Conservation (phyloP, 305 asterid species). For the Nicotiana rustica region DNA sequence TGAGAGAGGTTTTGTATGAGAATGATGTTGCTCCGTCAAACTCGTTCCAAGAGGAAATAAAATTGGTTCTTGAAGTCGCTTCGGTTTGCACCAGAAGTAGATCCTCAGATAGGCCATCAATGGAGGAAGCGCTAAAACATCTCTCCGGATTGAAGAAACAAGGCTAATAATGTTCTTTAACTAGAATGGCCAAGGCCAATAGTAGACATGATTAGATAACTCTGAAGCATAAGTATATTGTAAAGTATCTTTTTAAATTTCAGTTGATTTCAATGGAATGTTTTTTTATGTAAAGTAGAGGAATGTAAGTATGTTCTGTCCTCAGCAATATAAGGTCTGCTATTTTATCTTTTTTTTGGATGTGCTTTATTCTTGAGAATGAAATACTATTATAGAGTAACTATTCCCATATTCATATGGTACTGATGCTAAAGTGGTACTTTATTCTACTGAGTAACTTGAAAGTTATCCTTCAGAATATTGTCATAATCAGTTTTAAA, state of each 20-base stretch:
- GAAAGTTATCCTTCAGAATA: not conserved
- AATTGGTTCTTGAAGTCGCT: constrained; percentile 66
- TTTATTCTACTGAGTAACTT: constrained; percentile 1
- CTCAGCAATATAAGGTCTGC: constrained; percentile 7
- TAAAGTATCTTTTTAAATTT: not conserved
- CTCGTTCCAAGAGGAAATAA: constrained; percentile 55
- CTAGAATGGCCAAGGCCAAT: constrained; percentile 6
- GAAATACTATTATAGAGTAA: not conserved
- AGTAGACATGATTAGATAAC: constrained; percentile 16
- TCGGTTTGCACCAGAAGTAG: constrained; percentile 69
- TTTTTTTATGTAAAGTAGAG: constrained; percentile 48
- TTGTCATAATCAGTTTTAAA: not conserved
- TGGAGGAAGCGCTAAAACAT: constrained; percentile 68
- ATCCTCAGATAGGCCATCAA: constrained; percentile 59
- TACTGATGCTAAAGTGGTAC: not conserved
- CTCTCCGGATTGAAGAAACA: constrained; percentile 49
- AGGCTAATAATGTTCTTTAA: constrained; percentile 36
- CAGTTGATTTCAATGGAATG: constrained; percentile 27
- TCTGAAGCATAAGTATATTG: constrained; percentile 25
- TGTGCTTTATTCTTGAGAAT: not conserved
- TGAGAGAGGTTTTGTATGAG: constrained; percentile 57
- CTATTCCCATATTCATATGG: too few relatives aligned
- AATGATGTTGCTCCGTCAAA: constrained; percentile 48
- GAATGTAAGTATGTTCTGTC: constrained; percentile 28
- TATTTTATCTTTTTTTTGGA: not conserved